Evolutionary conservation across 148 eudicot species (phyloP), one percentile per base, ranked within the genome.

Genomic region (Cornus suecica): DNA sequence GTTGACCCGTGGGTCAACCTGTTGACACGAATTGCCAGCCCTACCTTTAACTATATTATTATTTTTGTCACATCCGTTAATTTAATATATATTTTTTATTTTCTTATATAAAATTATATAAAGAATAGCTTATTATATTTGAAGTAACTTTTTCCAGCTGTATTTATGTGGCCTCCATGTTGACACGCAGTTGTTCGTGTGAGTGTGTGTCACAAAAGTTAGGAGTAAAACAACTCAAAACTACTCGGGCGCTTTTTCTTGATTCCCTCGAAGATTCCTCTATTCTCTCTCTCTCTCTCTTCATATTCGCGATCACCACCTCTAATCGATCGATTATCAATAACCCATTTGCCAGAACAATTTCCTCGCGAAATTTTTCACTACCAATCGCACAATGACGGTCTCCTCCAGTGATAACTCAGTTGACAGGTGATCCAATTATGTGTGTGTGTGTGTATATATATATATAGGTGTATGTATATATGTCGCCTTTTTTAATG

Each of bases 361-460:
- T 37, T 22, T 64, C 23, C 68, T n/a, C 18, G 3, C 27, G 8
- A 30, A 28, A 66, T 66, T 48, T 3, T 66, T 18, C 68, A 28
- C 23, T 45, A 16, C 31, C 65, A 51, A 75, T 81, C 63, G 5
- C 61, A 76, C 45, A 42, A 86, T 86, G 89, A 83, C 83, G 5
- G 41, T 51, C 63, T 81, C 87, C 31, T 79, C 85, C 4, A 71
- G 16, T 62, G 83, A 76, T 24, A 48, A 66, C 77, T 81, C 89
- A 13, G 28, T 26, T 23, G 80, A 80, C 29, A 81, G 87, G 89
- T 86, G 73, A 65, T 31, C 2, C 22, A 6, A 13, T 22, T 34
- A 29, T 22, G 26, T 0, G 25, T 63, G 2, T 18, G 2, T 4
- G 22, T 23, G 22, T 23, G 13, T 28, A 11, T 28, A 4, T 51